phyloP scores from a whole-genome alignment of 2,329 filamentous ascomycete species.

The Botrytis squamosa region DNA sequence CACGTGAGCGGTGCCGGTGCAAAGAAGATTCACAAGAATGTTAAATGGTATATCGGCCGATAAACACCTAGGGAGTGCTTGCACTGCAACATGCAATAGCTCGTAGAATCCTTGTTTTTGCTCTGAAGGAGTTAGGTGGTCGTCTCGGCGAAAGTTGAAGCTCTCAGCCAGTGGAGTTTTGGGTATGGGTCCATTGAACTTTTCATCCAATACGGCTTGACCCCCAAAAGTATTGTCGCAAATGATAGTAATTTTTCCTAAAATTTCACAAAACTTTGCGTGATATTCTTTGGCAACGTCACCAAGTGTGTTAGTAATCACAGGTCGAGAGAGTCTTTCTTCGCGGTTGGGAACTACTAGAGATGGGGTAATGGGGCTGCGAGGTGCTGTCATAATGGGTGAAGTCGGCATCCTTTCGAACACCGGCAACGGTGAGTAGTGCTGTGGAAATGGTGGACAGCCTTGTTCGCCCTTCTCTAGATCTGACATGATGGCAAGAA shows the following conservation, averaged over 20 bases:
- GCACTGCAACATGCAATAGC: slow-evolving; percentile 89
- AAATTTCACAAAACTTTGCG: slow-evolving; percentile 85
- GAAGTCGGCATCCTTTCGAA: slow-evolving; percentile 51
- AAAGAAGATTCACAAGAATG: slow-evolving; percentile 88
- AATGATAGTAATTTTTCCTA: slow-evolving; percentile 93
- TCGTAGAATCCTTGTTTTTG: slow-evolving; percentile 96
- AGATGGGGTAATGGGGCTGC: slow-evolving; percentile 26
- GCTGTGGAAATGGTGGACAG: slow-evolving; percentile 78
- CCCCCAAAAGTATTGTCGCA: slow-evolving; percentile 97
- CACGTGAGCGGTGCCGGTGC: slow-evolving; percentile 94
- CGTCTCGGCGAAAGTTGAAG: slow-evolving; percentile 89
- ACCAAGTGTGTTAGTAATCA: slow-evolving; percentile 61
- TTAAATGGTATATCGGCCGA: slow-evolving; percentile 91
- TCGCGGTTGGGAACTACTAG: slow-evolving; percentile 45
- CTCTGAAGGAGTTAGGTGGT: slow-evolving; percentile 67
- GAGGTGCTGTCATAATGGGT: slow-evolving; percentile 47
- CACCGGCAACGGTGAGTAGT: slow-evolving; percentile 47
- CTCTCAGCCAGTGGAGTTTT: slow-evolving; percentile 95
- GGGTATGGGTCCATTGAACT: slow-evolving; percentile 80
- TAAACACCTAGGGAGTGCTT: slow-evolving; percentile 90
- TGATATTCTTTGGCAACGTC: slow-evolving; percentile 84
- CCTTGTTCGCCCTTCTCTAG: slow-evolving; percentile 79
- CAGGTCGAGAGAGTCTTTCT: slow-evolving; percentile 66
- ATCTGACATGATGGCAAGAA: slow-evolving; percentile 89
- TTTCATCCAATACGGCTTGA: slow-evolving; percentile 92